phyloP scores from a whole-genome alignment of 495 filamentous ascomycete species.

The Xylaria cubensis region DNA sequence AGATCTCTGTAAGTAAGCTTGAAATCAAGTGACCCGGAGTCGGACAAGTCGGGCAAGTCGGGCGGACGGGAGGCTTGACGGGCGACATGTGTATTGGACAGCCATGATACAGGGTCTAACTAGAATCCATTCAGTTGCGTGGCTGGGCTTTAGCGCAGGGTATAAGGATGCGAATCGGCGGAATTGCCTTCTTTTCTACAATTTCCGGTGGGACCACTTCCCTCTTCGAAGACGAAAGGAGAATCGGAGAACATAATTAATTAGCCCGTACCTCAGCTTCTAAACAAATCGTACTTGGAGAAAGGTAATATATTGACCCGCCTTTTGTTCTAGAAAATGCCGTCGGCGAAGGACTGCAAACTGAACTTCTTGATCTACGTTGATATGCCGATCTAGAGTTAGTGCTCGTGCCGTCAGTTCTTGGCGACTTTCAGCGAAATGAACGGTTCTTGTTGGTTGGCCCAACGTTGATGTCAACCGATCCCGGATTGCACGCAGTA shows the following conservation, averaged over 20 bases:
- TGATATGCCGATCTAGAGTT: not conserved
- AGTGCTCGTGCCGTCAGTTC: not conserved
- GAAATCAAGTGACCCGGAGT: constrained; percentile 9
- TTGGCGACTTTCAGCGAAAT: not conserved
- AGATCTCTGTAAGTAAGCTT: not conserved
- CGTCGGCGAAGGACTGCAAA: not conserved
- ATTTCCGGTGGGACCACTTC: not conserved
- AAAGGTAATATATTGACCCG: not conserved
- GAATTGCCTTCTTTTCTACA: constrained; percentile 2
- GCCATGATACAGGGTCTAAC: not conserved
- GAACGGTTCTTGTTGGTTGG: not conserved
- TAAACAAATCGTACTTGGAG: not conserved
- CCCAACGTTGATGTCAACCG: not conserved
- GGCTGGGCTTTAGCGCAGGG: not conserved
- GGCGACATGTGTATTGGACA: constrained; percentile 5
- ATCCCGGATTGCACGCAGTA: constrained; percentile 11
- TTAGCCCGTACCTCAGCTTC: not conserved
- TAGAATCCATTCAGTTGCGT: constrained; percentile 7
- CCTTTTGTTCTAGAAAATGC: constrained; percentile 5
- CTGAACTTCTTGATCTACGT: not conserved
- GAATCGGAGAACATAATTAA: not conserved
- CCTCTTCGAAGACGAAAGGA: not conserved
- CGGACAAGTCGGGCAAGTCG: constrained; percentile 13
- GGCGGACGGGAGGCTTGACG: not conserved
- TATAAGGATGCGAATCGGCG: not conserved